phyloP scores from a whole-genome alignment of 306 rosid species.

The Fragaria nilgerrensis region DNA sequence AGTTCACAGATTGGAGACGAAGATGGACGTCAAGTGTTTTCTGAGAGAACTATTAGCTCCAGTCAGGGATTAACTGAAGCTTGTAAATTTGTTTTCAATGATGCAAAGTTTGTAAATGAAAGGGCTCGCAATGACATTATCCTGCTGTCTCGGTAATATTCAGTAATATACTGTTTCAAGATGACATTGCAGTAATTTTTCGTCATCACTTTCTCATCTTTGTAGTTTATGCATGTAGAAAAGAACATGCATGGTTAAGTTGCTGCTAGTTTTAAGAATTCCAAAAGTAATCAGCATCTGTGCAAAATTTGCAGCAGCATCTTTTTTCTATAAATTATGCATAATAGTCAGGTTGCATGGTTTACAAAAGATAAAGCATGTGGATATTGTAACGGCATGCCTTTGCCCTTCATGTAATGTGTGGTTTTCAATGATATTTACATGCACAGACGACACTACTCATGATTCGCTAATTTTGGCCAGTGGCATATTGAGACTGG shows the following conservation, averaged over 20 bases:
- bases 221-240: not conserved
- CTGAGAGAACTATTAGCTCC: slow-evolving; percentile 28
- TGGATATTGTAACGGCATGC: not conserved
- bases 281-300: not conserved
- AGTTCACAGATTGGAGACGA: slow-evolving; percentile 51
- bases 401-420: not conserved
- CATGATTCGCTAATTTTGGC: slow-evolving; percentile 28
- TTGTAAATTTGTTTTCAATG: slow-evolving; percentile 67
- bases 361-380: not conserved
- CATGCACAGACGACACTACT: slow-evolving; percentile 21
- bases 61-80: slow-evolving; percentile 67
- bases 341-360: not conserved
- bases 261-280: not conserved
- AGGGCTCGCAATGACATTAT: slow-evolving; percentile 68
- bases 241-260: not conserved
- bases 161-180: slow-evolving; percentile 22
- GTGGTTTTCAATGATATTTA: not conserved
- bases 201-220: not conserved
- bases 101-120: slow-evolving; percentile 75
- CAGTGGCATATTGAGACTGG: slow-evolving; percentile 90
- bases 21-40: slow-evolving; percentile 28
- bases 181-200: slow-evolving; percentile 12
- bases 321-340: not conserved
- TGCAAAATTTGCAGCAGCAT: not conserved
- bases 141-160: slow-evolving; percentile 77